Evolutionary conservation across 2,329 filamentous ascomycete genomes (phyloP).

Genomic region (Aureobasidium uvarum): DNA sequence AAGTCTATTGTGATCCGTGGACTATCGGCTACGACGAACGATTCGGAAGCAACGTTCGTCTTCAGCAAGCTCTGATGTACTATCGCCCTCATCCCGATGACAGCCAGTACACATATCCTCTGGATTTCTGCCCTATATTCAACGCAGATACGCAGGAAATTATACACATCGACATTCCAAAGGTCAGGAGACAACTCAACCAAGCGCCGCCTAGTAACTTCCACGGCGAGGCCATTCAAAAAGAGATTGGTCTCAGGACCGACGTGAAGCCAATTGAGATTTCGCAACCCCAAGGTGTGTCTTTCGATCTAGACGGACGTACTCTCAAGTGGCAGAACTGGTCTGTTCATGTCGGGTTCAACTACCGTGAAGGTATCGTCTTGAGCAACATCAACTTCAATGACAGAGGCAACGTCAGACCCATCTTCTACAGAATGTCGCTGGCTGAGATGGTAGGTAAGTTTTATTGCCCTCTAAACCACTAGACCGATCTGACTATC

Average conservation of each 20-base stretch:
- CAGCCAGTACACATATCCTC: slow-evolving; percentile 84
- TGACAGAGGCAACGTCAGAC: slow-evolving; percentile 64
- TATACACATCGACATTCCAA: slow-evolving; percentile 79
- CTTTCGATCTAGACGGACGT: slow-evolving; percentile 73
- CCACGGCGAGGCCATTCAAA: slow-evolving; percentile 68
- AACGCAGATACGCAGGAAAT: slow-evolving; percentile 76
- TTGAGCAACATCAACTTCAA: slow-evolving; percentile 88
- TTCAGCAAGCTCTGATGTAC: slow-evolving; percentile 95
- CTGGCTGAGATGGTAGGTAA: slow-evolving; percentile 80
- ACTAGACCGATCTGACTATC: no score
- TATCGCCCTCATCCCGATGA: slow-evolving; percentile 83
- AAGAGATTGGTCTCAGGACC: slow-evolving; percentile 70
- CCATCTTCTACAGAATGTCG: slow-evolving; percentile 85
- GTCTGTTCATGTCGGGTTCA: slow-evolving; percentile 91
- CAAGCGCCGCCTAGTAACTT: slow-evolving; percentile 75
- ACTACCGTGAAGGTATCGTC: slow-evolving; percentile 88
- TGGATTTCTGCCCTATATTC: slow-evolving; percentile 93
- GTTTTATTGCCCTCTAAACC: neutral
- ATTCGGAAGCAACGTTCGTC: slow-evolving; percentile 71
- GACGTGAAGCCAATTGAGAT: slow-evolving; percentile 86
- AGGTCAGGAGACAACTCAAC: slow-evolving; percentile 71
- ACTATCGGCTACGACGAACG: slow-evolving; percentile 93
- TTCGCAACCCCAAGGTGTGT: slow-evolving; percentile 84
- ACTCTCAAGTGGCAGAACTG: slow-evolving; percentile 88
- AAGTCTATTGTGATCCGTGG: slow-evolving; percentile 95